Conservation (phyloP, 306 rosid species). For the Mucuna pruriens region DNA sequence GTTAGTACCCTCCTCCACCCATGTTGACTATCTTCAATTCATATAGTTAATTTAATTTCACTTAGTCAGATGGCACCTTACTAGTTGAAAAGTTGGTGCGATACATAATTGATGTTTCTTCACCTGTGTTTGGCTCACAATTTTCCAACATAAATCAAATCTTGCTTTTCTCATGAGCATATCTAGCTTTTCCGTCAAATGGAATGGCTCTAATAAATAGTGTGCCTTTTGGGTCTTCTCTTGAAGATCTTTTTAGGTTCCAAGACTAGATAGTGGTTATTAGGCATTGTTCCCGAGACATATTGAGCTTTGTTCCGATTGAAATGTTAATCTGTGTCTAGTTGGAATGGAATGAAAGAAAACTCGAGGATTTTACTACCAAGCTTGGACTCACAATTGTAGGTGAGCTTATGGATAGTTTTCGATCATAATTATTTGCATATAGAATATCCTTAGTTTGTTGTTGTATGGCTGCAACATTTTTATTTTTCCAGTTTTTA, state of each 20-base stretch:
- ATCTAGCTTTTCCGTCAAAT: conserved; percentile 46
- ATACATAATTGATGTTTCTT: conserved; percentile 45
- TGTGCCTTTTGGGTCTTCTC: conserved; percentile 33
- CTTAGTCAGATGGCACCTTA: conserved; percentile 44
- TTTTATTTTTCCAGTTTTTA: not conserved
- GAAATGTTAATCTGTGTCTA: conserved; percentile 23
- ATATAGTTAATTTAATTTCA: conserved; percentile 17
- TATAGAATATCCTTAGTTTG: conserved; percentile 15
- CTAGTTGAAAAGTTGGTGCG: conserved; percentile 42
- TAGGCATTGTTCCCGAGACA: conserved; percentile 32
- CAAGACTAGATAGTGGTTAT: conserved; percentile 40
- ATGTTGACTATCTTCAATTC: not conserved
- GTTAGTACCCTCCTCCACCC: conserved; percentile 31
- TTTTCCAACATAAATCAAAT: conserved; percentile 46
- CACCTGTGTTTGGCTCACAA: conserved; percentile 43
- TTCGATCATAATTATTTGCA: conserved; percentile 27
- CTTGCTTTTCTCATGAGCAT: conserved; percentile 40
- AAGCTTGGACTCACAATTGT: conserved; percentile 6
- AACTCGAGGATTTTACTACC: conserved; percentile 17
- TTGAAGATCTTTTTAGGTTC: conserved; percentile 28
- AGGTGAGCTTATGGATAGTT: not conserved
- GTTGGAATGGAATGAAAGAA: conserved; percentile 8
- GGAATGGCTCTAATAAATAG: conserved; percentile 25
- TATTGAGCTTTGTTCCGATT: conserved; percentile 31
- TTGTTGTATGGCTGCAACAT: conserved; percentile 39